These are phyloP conservation scores for Podospora comata DNA, from an alignment of 495 filamentous ascomycete genomes.

Conservation along the genomic window DNA sequence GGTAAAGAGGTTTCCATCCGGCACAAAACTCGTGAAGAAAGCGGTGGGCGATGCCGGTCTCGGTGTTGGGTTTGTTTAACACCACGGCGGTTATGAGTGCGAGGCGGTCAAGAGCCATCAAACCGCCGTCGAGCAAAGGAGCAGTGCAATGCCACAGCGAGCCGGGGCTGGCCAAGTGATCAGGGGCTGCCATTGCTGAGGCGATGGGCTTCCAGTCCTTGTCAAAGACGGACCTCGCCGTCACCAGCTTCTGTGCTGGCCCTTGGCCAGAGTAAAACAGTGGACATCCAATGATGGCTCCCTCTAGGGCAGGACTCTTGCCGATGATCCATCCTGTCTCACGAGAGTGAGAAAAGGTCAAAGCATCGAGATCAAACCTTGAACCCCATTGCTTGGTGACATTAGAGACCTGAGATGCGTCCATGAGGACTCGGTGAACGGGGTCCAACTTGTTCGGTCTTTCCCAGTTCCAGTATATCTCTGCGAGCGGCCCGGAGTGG, in stretches of 20 bases:
- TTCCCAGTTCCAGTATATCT: background rate
- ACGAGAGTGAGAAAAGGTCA: background rate
- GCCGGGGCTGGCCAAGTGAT: background rate
- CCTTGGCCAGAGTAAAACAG: background rate
- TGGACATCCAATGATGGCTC: background rate
- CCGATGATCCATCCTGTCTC: slow-evolving; percentile 1
- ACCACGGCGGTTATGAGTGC: background rate
- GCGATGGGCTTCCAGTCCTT: background rate
- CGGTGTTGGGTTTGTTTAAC: background rate
- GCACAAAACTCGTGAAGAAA: background rate
- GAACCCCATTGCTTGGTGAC: background rate
- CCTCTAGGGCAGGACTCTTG: background rate
- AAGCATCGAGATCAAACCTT: slow-evolving; percentile 1
- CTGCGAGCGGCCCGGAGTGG: background rate
- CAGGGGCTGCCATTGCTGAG: background rate
- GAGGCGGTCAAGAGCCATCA: background rate
- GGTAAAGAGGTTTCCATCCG: background rate
- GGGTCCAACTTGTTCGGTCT: background rate
- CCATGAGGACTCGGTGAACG: background rate
- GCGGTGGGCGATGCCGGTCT: background rate
- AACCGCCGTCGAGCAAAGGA: background rate
- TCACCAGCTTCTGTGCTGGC: background rate
- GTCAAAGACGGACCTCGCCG: background rate
- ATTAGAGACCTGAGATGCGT: background rate
- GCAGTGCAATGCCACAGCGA: background rate